Evolutionary conservation across 768 basidiomycete genomes (phyloP).

Genomic region (Boletellus emodensis): DNA sequence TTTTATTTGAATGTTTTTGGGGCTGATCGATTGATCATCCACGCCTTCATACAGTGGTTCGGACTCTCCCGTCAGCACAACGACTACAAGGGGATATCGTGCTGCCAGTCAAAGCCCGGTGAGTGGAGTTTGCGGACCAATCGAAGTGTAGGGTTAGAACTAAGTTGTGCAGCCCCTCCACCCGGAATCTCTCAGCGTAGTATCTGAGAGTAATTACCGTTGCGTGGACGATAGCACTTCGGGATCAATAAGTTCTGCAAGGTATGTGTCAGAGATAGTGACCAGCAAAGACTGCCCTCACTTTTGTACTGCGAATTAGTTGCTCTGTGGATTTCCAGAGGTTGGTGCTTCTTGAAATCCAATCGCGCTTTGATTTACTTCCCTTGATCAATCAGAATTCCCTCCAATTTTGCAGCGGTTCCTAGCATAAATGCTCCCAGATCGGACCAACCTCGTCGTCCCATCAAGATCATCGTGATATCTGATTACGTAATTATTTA

Average conservation of each 20-base stretch:
- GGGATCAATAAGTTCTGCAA: not conserved
- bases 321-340: slow-evolving; percentile 12
- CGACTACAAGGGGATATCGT: too few relatives aligned
- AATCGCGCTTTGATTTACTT: not conserved
- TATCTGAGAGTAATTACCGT: slow-evolving; percentile 22
- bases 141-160: not conserved
- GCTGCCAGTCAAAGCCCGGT: not conserved
- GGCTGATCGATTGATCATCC: too few relatives aligned
- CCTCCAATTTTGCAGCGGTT: slow-evolving; percentile 13
- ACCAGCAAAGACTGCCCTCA: not conserved
- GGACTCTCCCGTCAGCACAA: too few relatives aligned
- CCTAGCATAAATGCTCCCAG: not conserved
- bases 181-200: slow-evolving; percentile 16
- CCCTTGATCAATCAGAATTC: slow-evolving; percentile 7
- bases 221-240: slow-evolving; percentile 8
- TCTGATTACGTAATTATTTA: slow-evolving; percentile 28
- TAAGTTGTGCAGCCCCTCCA: not conserved
- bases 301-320: slow-evolving; percentile 1
- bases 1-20: not conserved
- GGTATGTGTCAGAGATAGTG: slow-evolving; percentile 7
- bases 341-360: not conserved
- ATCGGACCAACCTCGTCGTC: slow-evolving; percentile 16
- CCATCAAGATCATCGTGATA: slow-evolving; percentile 30
- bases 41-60: too few relatives aligned
- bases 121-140: not conserved